Percentiles rank a stretch among this genome's conserved stretches.
Conservation (phyloP, 495 filamentous ascomycete species). For the Thermochaetoides thermophila region DNA sequence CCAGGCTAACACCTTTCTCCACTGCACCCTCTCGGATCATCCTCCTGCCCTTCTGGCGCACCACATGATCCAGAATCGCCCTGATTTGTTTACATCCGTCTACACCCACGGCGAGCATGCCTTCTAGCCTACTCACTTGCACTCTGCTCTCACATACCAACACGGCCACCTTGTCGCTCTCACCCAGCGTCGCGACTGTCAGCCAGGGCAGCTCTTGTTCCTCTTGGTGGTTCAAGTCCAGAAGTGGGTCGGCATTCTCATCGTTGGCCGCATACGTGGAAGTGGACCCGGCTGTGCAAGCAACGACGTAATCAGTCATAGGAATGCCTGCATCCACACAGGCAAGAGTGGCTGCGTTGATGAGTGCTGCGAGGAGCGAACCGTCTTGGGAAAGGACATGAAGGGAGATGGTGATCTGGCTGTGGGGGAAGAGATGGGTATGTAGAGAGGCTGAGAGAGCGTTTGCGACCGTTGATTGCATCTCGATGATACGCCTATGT, state of each 20-base stretch:
- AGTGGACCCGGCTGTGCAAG: slow-evolving; percentile 73
- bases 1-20: slow-evolving; percentile 26
- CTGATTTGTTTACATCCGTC: slow-evolving; percentile 83
- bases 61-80: slow-evolving; percentile 56
- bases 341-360: slow-evolving; percentile 87
- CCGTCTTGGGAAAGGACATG: slow-evolving; percentile 88
- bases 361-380: slow-evolving; percentile 69
- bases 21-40: slow-evolving; percentile 46
- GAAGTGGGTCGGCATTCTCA: slow-evolving; percentile 62
- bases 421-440: slow-evolving; percentile 80
- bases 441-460: slow-evolving; percentile 62
- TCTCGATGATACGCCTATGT: slow-evolving; percentile 58
- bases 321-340: slow-evolving; percentile 90
- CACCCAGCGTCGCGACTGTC: slow-evolving; percentile 67
- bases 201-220: slow-evolving; percentile 82
- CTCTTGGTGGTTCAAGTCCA: slow-evolving; percentile 76
- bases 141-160: slow-evolving; percentile 75
- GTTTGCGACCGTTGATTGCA: slow-evolving; percentile 58
- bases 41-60: slow-evolving; percentile 48
- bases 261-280: slow-evolving; percentile 47
- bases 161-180: slow-evolving; percentile 57
- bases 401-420: slow-evolving; percentile 64
- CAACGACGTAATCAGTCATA: slow-evolving; percentile 80
- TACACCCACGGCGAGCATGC: slow-evolving; percentile 79
- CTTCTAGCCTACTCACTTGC: slow-evolving; percentile 63